Base-by-base conservation (phyloP, 768 basidiomycete genomes). In the Boletus huronensis region DNA sequence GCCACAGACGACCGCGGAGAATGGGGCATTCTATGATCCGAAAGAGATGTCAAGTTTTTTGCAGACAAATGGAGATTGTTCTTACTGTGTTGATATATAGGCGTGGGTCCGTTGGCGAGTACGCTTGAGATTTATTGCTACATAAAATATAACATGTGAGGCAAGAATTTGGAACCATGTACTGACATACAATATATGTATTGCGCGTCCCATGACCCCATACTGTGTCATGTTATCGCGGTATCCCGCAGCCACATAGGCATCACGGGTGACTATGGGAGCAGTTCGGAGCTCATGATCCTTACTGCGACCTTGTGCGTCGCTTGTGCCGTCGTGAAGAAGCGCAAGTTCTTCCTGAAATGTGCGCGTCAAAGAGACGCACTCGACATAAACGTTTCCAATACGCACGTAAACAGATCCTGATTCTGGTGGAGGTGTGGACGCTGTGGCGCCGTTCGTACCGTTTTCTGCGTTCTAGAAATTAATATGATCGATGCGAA, bases 1-100 rank as follows among this genome's bases (percentile, higher is more conserved):
- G 0, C 87, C 87, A 49, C 87, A 90, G 3, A 89, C 79, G n/a
- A 89, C 62, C 0, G 87, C 83, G 0, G 88, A 88, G 61, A 88
- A 85, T 0, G 87, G 88, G 0, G 87, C 77, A 62, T 88, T 89
- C 87, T 88, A 54, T 16, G 10, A 39, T 34, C 31, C 41, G 32
- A 10, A 26, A 48, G 41, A 28, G 28, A 41, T 6, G 35, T 10
- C 52, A 29, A 54, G 31, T 34, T 34, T 55, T 17, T 48, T 38
- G 13, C 53, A 17, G 32, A 52, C 29, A 26, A 17, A 38, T 9
- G 26, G 26, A 23, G 16, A 51, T 44, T 28, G 16, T 36, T 47
- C 74, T 64, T 60, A 85, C 87, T 1, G 85, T 87, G 61, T 89
- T 89, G 10, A 88, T 63, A 60, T 89, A 89, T 0, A 89, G 51